Evolutionary conservation across 805 yeast species (phyloP).

Genomic region (Cyberlindnera saturnus): DNA sequence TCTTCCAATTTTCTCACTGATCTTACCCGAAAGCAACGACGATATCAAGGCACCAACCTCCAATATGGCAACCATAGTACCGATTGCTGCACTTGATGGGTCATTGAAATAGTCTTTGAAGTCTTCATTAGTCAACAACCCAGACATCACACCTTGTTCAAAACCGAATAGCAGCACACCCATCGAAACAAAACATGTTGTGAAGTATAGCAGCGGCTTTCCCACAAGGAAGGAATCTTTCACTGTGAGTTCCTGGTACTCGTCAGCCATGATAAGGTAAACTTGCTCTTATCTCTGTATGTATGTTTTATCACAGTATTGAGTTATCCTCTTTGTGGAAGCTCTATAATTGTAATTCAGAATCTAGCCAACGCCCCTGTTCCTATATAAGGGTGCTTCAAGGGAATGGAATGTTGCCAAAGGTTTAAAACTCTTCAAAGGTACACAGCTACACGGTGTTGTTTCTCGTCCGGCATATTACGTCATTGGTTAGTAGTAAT

Average conservation of each 20-base stretch:
- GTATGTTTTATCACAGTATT: too few species aligned
- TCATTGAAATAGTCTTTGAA: slow-evolving; percentile 64
- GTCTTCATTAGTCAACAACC: slow-evolving; percentile 59
- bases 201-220: slow-evolving; percentile 23
- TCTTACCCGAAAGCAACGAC: slow-evolving; percentile 68
- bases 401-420: too few species aligned
- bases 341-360: too few species aligned
- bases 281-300: too few species aligned
- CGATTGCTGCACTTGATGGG: slow-evolving; percentile 71
- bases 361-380: too few species aligned
- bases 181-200: slow-evolving; percentile 23
- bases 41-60: slow-evolving; percentile 85
- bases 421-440: too few species aligned
- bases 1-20: slow-evolving; percentile 77
- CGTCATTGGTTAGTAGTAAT: too few species aligned
- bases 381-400: too few species aligned
- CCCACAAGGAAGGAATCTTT: slow-evolving; percentile 22
- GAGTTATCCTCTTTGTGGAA: too few species aligned
- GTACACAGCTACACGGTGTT: too few species aligned
- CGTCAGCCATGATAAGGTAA: slow-evolving; percentile 3
- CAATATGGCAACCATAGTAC: slow-evolving; percentile 81
- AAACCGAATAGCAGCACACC: slow-evolving; percentile 62
- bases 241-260: slow-evolving; percentile 20
- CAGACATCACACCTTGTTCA: slow-evolving; percentile 89
- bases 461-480: too few species aligned